A percentile compares a stretch with the other conserved stretches of the same genome.
Evolutionary conservation across 805 yeast species (phyloP).

Genomic region (Candida stauntonica): DNA sequence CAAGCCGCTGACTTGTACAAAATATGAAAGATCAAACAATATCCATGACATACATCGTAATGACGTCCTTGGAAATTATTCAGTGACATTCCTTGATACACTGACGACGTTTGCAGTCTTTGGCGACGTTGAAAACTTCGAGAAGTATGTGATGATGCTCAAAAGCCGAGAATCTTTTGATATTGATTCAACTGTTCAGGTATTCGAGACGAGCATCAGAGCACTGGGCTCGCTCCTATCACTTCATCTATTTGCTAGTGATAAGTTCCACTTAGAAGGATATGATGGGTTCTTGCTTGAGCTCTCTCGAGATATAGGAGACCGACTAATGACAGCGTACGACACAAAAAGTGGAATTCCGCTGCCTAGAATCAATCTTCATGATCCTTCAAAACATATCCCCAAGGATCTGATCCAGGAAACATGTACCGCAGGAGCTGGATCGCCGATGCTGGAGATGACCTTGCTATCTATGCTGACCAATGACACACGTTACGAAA

Average conservation of each 20-base stretch:
- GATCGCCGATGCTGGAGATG: constrained; percentile 78
- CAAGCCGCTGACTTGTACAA: constrained; percentile 65
- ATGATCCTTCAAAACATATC: constrained; percentile 42
- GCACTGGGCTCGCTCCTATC: constrained; percentile 78
- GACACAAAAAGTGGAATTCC: constrained; percentile 65
- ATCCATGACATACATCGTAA: constrained; percentile 55
- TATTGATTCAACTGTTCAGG: constrained; percentile 68
- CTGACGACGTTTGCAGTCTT: constrained; percentile 75
- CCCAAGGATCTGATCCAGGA: constrained; percentile 47
- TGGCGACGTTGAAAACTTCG: constrained; percentile 56
- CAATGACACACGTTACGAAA: constrained; percentile 67
- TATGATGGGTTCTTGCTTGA: constrained; percentile 72
- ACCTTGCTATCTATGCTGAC: constrained; percentile 71
- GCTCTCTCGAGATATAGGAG: constrained; percentile 74
- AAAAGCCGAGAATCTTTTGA: constrained; percentile 6
- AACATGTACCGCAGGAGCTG: constrained; percentile 86
- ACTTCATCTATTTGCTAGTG: constrained; percentile 63
- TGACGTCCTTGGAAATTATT: constrained; percentile 82
- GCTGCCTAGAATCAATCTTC: constrained; percentile 71
- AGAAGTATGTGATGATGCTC: constrained; percentile 36
- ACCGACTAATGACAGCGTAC: constrained; percentile 65
- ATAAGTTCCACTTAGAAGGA: constrained; percentile 29
- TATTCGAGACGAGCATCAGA: constrained; percentile 81
- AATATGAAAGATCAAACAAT: constrained; percentile 61
- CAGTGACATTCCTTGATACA: constrained; percentile 74